Evolutionary conservation across 2,329 filamentous ascomycete genomes (phyloP), one percentile per base, ranked within the genome.

Genomic region (Alternaria gansuensis): DNA sequence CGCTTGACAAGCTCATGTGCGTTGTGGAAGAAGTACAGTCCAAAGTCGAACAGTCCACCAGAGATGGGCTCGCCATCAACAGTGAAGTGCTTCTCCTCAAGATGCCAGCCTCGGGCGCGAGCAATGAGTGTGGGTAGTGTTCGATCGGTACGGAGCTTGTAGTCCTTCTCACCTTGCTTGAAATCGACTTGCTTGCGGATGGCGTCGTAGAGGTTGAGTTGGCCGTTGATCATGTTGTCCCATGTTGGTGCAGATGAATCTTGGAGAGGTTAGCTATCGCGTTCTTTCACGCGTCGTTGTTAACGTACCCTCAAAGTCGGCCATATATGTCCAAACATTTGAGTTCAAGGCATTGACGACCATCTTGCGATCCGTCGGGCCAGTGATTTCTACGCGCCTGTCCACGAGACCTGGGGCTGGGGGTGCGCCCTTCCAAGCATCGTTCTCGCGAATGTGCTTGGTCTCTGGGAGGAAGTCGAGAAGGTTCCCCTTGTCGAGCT

Each of bases 211-310:
- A 99, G 87, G 83, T 98, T 99, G 68, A 97, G 89, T 81, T 99
- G 95, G 64, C 95, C 95, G 70, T 95, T 96, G 83, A 98, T 90
- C 93, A 98, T 98, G 83, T 98, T 98, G 68, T 97, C 93, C 95
- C 95, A 99, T 41, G 95, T 97, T 24, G 95, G 95, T 24, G 95
- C 93, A 75, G 86, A 95, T 6, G 95, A 97, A 79, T 98, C 93
- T 97, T 71, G 14, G 10, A 1, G 6, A 17, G 45, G 56, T 74
- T 37, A 72, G 62, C 26, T 14, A 17, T 7, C 9, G 8, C 13
- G 11, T 17, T 37, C 8, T n/a, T 13, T 5, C 13, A 9, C 11
- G 29, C 28, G 6, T 5, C 1, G 24, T 8, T 9, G 14, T 48
- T 10, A 26, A 17, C 85, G 72, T 79, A 95, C 93, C 94, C 82